Conservation (phyloP, 2,329 filamentous ascomycete species). For the Sclerotinia borealis region DNA sequence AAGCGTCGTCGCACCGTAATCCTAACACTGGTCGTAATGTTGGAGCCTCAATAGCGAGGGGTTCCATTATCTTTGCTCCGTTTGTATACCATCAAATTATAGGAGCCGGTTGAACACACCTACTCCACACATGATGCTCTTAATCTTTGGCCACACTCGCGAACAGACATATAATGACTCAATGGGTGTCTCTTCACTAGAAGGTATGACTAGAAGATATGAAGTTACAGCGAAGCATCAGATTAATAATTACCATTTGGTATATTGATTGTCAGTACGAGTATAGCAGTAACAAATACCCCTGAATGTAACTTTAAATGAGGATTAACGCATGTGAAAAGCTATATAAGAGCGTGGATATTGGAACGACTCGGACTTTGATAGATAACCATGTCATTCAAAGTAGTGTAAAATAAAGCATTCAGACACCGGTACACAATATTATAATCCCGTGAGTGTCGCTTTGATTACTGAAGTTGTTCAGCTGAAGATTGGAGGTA, state of each 20-base stretch:
- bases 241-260: not conserved
- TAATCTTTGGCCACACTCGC: not conserved
- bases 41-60: not conserved
- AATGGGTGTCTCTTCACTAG: not conserved
- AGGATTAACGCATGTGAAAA: not conserved
- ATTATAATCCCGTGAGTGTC: no score
- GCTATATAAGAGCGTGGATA: not conserved
- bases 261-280: not conserved
- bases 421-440: no score
- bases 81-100: not conserved
- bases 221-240: not conserved
- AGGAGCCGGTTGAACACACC: not conserved
- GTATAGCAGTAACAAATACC: not conserved
- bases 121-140: not conserved
- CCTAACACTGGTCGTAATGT: not conserved
- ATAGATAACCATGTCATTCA: not conserved
- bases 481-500: not conserved
- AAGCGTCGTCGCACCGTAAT: not conserved
- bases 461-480: not conserved
- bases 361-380: not conserved
- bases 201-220: not conserved
- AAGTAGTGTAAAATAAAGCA: not conserved
- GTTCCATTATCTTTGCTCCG: not conserved
- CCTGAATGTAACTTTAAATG: not conserved
- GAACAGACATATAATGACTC: not conserved